A percentile compares a stretch with the other conserved stretches of the same genome.
phyloP scores from a whole-genome alignment of 768 basidiomycete species.

The Multifurca ochricompacta region DNA sequence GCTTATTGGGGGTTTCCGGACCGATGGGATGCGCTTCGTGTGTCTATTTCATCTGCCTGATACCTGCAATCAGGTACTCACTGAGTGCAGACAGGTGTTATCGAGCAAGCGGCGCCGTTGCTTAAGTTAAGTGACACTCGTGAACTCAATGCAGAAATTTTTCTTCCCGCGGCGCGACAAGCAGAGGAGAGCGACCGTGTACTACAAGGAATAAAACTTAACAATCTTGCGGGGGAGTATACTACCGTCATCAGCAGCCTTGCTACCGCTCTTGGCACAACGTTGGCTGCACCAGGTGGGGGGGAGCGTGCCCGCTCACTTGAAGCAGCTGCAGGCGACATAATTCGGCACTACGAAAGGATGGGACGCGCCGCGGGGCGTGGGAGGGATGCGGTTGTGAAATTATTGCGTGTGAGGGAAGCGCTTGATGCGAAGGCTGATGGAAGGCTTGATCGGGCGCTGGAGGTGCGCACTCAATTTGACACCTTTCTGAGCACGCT shows the following conservation, averaged over 20 bases:
- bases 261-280: slow-evolving; percentile 79
- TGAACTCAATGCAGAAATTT: slow-evolving; percentile 75
- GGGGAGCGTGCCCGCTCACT: slow-evolving; percentile 59
- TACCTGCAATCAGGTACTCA: neutral
- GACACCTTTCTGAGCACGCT: neutral
- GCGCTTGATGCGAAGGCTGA: slow-evolving; percentile 69
- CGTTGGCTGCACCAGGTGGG: slow-evolving; percentile 54
- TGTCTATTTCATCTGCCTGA: slow-evolving; percentile 27
- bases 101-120: slow-evolving; percentile 75
- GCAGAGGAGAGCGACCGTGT: slow-evolving; percentile 80
- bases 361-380: slow-evolving; percentile 65
- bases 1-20: slow-evolving; percentile 85
- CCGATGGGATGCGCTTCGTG: slow-evolving; percentile 86
- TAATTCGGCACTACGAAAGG: slow-evolving; percentile 72
- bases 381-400: slow-evolving; percentile 65
- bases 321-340: slow-evolving; percentile 70
- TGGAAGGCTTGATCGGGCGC: slow-evolving; percentile 64
- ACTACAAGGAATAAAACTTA: slow-evolving; percentile 88
- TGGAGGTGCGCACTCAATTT: slow-evolving; percentile 54
- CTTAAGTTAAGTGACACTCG: slow-evolving; percentile 59
- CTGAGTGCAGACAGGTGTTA: slow-evolving; percentile 60
- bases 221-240: slow-evolving; percentile 91
- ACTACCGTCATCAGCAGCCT: slow-evolving; percentile 81
- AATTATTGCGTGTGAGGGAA: slow-evolving; percentile 72
- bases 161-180: slow-evolving; percentile 72